Conservation (phyloP, 148 eudicot species). For the Chenopodium album region DNA sequence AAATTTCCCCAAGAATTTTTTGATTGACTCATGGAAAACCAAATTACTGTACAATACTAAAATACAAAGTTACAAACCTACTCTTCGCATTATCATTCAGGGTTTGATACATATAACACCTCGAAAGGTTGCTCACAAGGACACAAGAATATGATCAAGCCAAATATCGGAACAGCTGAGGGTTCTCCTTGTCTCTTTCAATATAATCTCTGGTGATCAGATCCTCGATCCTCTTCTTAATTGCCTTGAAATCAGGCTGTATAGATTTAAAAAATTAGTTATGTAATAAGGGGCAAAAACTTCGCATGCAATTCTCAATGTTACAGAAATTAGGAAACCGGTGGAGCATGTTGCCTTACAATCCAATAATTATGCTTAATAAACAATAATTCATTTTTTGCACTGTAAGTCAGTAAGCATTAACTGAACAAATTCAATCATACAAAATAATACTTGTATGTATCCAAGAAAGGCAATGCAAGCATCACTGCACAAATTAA, state of each 20-base stretch:
- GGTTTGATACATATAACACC: not conserved
- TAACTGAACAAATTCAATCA: no score
- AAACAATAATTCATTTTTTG: no score
- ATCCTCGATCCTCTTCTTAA: constrained; percentile 50
- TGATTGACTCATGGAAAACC: constrained; percentile 3
- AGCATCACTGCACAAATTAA: not conserved
- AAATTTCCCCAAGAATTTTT: not conserved
- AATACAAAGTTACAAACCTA: not conserved
- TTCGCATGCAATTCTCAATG: no score
- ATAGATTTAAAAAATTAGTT: not conserved
- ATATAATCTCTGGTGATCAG: constrained; percentile 48
- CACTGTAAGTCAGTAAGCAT: no score
- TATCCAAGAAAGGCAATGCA: not conserved
- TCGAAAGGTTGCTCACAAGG: not conserved
- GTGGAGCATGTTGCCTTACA: no score
- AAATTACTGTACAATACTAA: constrained; percentile 23
- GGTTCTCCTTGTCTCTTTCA: constrained; percentile 49
- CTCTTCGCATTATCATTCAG: not conserved
- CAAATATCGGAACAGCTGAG: constrained; percentile 41
- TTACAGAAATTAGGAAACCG: not conserved
- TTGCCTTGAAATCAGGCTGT: constrained; percentile 54
- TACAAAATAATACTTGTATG: not conserved
- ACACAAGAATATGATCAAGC: constrained; percentile 29
- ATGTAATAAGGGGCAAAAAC: not conserved
- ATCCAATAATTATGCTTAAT: no score